Evolutionary conservation across 2,329 filamentous ascomycete species (phyloP), one percentile per base, ranked within the genome.

Genomic region (Alternaria arborescens): DNA sequence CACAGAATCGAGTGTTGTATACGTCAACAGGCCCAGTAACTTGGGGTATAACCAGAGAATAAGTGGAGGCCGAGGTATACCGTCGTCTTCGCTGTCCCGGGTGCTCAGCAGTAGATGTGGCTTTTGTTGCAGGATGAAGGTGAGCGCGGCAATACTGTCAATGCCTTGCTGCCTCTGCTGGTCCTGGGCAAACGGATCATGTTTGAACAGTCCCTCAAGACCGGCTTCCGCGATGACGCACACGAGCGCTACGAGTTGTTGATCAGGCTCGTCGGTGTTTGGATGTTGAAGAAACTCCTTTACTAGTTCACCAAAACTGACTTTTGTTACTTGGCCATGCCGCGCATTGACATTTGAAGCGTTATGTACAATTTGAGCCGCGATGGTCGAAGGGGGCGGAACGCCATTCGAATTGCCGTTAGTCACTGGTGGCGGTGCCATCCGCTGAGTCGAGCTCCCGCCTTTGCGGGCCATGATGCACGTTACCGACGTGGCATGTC

Each of bases 361-460:
- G 75, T 92, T 92, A 75, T 92, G 89, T 65, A 95, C 92, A 58
- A 97, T 88, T 78, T 96, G 92, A 12, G 92, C 92, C 53, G 94
- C 93, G 71, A 97, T 85, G 10, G 93, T 96, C 16, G 94, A 97
- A 12, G 93, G 91, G 40, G 82, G 82, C 28, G 74, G 73, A 40
- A 64, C 55, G 28, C 62, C 66, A 34, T 69, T 71, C 2, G 58
- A 20, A 44, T 61, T 44, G 42, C 67, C 73, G 61, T 71, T 75
- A 36, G 61, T 55, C 38, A 53, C 48, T 36, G 63, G 58, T 18
- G 67, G 72, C 41, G 65, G 66, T 41, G 64, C 65, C 60, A 65
- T 72, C 56, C 71, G 71, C 55, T 77, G 75, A 34, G 68, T 72
- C 47, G 73, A 68, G 53, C 65, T 60, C 70, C 74, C 70, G 72